A percentile compares a stretch with the other conserved stretches of the same genome.
phyloP scores from a whole-genome alignment of 345 rosid species.

The Camelina laxa region DNA sequence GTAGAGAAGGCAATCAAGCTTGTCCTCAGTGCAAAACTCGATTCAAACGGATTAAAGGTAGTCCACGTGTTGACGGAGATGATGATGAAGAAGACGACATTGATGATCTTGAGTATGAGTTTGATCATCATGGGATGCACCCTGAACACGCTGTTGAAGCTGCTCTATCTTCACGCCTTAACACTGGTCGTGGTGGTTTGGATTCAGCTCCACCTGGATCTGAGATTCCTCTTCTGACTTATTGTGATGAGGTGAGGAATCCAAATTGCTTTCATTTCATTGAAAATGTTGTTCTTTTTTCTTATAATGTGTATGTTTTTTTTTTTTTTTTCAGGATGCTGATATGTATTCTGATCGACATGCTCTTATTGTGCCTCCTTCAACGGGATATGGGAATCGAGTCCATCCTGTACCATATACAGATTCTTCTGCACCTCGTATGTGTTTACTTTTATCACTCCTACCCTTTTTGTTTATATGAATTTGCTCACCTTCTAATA shows the following conservation, averaged over 20 bases:
- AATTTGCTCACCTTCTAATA: not conserved
- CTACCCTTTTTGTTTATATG: not conserved
- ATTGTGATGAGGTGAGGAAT: constrained; percentile 75
- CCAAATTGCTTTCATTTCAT: not conserved
- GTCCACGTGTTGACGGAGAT: constrained; percentile 94
- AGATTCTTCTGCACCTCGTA: constrained; percentile 77
- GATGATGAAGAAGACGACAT: constrained; percentile 94
- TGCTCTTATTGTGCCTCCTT: constrained; percentile 88
- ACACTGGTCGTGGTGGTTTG: constrained; percentile 60
- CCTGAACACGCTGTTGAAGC: constrained; percentile 69
- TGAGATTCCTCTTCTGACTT: constrained; percentile 88
- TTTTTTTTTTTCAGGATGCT: constrained; percentile 52
- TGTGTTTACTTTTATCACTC: constrained; percentile 37
- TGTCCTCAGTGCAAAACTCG: constrained; percentile 98
- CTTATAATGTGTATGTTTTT: not conserved
- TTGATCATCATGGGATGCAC: constrained; percentile 70
- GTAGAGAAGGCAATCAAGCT: constrained; percentile 94
- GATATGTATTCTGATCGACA: constrained; percentile 90
- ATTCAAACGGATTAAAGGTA: constrained; percentile 88
- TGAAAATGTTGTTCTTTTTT: not conserved
- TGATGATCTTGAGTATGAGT: constrained; percentile 90
- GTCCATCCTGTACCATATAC: constrained; percentile 70
- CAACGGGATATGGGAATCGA: constrained; percentile 70
- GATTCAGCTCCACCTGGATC: constrained; percentile 67
- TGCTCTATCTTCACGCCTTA: constrained; percentile 57